Evolutionary conservation across 768 basidiomycete genomes (phyloP), one percentile per base, ranked within the genome.

Genomic region (Termitomyces sp.): DNA sequence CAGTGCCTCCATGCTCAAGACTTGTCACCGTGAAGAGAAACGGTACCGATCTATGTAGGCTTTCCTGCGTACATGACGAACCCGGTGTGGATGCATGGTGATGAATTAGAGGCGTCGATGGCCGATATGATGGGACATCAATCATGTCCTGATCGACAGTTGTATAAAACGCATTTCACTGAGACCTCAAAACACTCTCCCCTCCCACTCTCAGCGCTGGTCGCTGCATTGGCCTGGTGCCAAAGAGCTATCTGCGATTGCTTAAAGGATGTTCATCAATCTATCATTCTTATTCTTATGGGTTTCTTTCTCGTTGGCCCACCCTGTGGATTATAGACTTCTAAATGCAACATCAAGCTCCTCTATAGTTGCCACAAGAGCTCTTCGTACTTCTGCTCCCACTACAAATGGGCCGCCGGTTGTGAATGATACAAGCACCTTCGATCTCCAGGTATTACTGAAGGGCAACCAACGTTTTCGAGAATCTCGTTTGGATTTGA

Each of bases 191-290:
- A 26, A 27, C 46, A 37, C 51, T 43, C 33, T 30, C 43, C 46
- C 43, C 30, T 20, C 34, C 12, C 34, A 32, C 37, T n/a, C 53
- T 32, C 62, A 67, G 66, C 72, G 71, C 70, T 74, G 72, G 71
- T 65, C 70, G 72, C 66, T 63, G 55, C 56, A 62, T 67, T 64
- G 69, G 72, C 72, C 71, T 68, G 69, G 71, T 66, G 70, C 68
- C 64, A 59, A 60, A 43, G 32, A 60, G 39, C 24, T 52, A 26
- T 37, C 36, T 55, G 47, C 39, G 18, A 56, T 52, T 44, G 22
- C 46, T 58, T 46, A 32, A 50, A 50, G 20, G 8, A 58, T 58
- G 55, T 49, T 60, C 36, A 40, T 43, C 49, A 33, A 48, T 49
- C 34, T 64, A 53, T 52, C 57, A 53, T 56, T 53, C 59, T 63